These are phyloP conservation scores for Pseudocercospora fuligena DNA, from an alignment of 2,329 filamentous ascomycete genomes.

Conservation along the genomic window DNA sequence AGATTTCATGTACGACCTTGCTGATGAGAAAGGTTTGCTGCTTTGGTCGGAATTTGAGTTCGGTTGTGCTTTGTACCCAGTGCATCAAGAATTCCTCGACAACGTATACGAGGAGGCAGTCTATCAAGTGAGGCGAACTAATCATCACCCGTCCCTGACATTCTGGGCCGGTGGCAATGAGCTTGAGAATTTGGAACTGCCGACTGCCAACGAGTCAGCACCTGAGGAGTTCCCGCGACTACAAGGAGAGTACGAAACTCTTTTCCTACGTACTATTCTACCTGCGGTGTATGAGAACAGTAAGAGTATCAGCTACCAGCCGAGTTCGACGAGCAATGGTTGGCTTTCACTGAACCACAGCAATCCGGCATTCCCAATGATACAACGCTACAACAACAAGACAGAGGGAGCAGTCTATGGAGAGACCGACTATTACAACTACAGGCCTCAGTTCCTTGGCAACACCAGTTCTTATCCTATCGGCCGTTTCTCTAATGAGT, in stretches of 20 bases:
- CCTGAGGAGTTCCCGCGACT: slow-evolving; percentile 53
- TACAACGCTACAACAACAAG: slow-evolving; percentile 61
- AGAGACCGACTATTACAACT: slow-evolving; percentile 63
- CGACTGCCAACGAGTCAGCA: slow-evolving; percentile 43
- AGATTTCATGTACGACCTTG: slow-evolving; percentile 67
- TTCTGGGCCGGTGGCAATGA: slow-evolving; percentile 58
- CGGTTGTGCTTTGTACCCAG: slow-evolving; percentile 64
- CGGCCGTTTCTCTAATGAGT: slow-evolving; percentile 67
- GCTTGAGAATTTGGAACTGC: slow-evolving; percentile 61
- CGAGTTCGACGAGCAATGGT: slow-evolving; percentile 64
- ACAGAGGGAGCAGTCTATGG: slow-evolving; percentile 61
- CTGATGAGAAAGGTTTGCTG: slow-evolving; percentile 64
- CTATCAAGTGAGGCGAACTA: slow-evolving; percentile 65
- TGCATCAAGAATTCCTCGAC: slow-evolving; percentile 58
- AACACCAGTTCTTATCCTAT: slow-evolving; percentile 61
- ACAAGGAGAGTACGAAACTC: slow-evolving; percentile 60
- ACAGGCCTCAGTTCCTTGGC: slow-evolving; percentile 58
- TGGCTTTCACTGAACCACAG: slow-evolving; percentile 61
- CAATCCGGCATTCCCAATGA: slow-evolving; percentile 51
- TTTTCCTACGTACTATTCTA: slow-evolving; percentile 62
- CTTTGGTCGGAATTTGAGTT: slow-evolving; percentile 70
- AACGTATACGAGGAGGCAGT: slow-evolving; percentile 61
- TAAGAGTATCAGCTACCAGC: slow-evolving; percentile 64
- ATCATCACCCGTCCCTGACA: slow-evolving; percentile 58
- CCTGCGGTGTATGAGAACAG: slow-evolving; percentile 63